Evolutionary conservation across 2,329 filamentous ascomycete genomes (phyloP).

Genomic region (Aspergillus melleus): DNA sequence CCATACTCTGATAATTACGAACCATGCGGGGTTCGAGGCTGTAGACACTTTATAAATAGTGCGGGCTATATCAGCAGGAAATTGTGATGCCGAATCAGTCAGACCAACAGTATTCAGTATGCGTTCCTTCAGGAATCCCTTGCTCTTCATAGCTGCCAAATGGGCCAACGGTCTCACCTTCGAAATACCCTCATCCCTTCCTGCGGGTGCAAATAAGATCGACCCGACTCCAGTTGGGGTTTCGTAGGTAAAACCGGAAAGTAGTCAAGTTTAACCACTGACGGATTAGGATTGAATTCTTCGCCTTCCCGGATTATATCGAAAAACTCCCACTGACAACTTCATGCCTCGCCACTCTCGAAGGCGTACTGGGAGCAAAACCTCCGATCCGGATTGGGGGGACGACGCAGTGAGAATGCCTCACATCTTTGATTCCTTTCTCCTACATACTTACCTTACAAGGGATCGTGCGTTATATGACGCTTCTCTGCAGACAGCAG

Average conservation of each 20-base stretch:
- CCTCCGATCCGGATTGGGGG: conserved; percentile 60
- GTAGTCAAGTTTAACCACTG: neutral
- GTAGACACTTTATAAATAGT: too few species aligned
- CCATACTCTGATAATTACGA: too few species aligned
- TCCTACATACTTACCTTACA: neutral
- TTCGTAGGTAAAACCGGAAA: conserved; percentile 37
- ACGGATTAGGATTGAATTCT: conserved; percentile 53
- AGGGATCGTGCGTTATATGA: conserved; percentile 56
- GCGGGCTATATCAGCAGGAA: too few species aligned
- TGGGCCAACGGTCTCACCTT: neutral
- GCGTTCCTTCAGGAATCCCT: neutral
- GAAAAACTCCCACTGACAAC: conserved; percentile 52
- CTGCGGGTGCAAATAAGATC: too few species aligned
- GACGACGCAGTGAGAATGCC: conserved; percentile 50
- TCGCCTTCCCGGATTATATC: conserved; percentile 57
- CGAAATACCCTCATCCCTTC: neutral
- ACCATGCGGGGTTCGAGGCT: too few species aligned
- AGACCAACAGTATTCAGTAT: neutral
- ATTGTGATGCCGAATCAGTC: too few species aligned
- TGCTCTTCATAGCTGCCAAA: neutral
- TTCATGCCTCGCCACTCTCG: conserved; percentile 55
- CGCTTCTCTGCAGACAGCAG: conserved; percentile 45
- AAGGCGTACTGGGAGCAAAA: conserved; percentile 51
- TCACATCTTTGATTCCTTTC: too few species aligned
- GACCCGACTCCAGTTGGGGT: conserved; percentile 43